phyloP scores from a whole-genome alignment of 768 basidiomycete species.

The Xerocomellus chrysenteron region DNA sequence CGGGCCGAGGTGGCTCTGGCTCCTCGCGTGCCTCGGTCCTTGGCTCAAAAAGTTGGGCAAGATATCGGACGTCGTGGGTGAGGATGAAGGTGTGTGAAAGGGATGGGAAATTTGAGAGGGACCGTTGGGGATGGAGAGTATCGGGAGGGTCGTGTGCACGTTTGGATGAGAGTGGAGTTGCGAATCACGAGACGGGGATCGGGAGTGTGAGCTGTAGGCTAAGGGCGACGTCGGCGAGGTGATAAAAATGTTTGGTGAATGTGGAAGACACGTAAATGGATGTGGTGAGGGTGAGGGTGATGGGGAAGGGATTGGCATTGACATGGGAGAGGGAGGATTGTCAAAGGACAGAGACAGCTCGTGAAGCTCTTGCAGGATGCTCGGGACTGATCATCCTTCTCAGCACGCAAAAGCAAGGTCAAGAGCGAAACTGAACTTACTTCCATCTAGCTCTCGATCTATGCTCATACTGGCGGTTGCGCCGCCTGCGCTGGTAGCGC shows the following conservation, averaged over 20 bases:
- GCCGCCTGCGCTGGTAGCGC: constrained; percentile 15
- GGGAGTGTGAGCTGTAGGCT: constrained; percentile 22
- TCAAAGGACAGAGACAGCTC: constrained; percentile 31
- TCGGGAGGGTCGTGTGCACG: constrained; percentile 10
- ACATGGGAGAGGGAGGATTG: constrained; percentile 11
- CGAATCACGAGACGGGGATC: constrained; percentile 21
- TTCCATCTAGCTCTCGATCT: constrained; percentile 14
- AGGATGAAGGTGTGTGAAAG: constrained; percentile 29
- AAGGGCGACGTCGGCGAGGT: constrained; percentile 58
- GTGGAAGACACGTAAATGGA: constrained; percentile 9
- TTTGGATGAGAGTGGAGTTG: constrained; percentile 7
- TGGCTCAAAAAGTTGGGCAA: constrained; percentile 10
- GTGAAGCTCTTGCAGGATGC: constrained; percentile 27
- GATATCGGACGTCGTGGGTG: constrained; percentile 27
- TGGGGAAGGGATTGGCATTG: constrained; percentile 20
- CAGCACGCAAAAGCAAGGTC: not conserved
- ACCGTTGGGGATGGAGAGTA: constrained; percentile 10
- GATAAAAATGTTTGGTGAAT: constrained; percentile 69
- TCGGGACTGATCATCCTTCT: constrained; percentile 14
- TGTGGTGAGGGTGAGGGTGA: constrained; percentile 31
- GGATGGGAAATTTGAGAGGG: constrained; percentile 11
- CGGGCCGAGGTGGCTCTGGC: constrained; percentile 28
- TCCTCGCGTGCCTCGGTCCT: constrained; percentile 22
- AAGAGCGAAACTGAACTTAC: constrained; percentile 15
- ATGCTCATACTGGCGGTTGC: not conserved